Base-by-base conservation (phyloP, 495 filamentous ascomycete genomes). In the Hyaloscypha finlandica region DNA sequence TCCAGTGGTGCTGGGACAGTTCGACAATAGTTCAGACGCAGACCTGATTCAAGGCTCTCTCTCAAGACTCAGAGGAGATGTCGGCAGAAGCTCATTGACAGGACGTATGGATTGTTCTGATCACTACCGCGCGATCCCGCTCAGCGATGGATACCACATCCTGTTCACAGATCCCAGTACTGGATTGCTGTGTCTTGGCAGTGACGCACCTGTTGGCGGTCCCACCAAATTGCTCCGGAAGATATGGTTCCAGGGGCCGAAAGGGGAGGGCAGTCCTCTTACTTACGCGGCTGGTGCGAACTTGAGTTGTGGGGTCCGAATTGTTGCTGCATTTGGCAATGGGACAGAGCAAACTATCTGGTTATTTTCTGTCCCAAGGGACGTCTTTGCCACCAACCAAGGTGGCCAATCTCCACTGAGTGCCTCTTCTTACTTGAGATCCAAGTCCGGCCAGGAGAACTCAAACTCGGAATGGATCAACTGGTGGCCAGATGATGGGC, bases 91-190 rank as follows among this genome's bases (percentile, higher is more conserved):
- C 3, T 39, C 22, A 14, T 33, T 59, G 1, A 53, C 29, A 51
- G 66, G 65, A 31, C 52, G 72, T n/a, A 68, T 62, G 22, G 72
- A 73, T n/a, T 58, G 32, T 30, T 70, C 80, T 32, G 88, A 91
- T 70, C 88, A 92, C 70, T 90, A 87, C 69, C 83, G 82, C 12
- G 90, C 90, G 6, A 77, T 90, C 4, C 90, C 90, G 1, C 77
- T 91, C 53, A 87, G 87, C 67, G 90, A 92, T 74, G 89, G 90
- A 1, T 79, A 85, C 51, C 87, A 92, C 67, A 79, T 93, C 37
- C 76, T 92, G 29, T 93, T 90, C 77, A 87, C 86, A 9, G 89
- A 92, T 65, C 88, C 89, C 5, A 76, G 76, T 8, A 85, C 81
- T 22, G 82, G 81, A 8, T 64, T 80, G 4, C 79, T 92, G n/a